phyloP scores from a whole-genome alignment of 352 stramenopile species.

The Pythium aristosporum region DNA sequence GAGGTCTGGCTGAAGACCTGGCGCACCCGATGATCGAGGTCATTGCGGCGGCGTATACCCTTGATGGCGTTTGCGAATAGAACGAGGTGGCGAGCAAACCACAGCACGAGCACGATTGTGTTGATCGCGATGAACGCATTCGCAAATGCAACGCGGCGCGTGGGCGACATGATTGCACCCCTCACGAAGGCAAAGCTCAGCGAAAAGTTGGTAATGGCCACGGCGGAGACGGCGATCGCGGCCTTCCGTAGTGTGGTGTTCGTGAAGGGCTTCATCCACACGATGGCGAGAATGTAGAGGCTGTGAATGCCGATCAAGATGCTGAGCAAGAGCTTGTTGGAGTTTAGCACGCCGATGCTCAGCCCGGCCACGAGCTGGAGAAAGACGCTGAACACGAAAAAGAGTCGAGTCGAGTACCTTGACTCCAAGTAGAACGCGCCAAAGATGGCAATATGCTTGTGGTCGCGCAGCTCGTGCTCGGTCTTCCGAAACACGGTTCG shows the following conservation, averaged over 20 bases:
- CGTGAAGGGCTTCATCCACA: slow-evolving; percentile 25
- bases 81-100: slow-evolving; percentile 28
- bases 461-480: slow-evolving; percentile 56
- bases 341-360: slow-evolving; percentile 49
- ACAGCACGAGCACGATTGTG: slow-evolving; percentile 26
- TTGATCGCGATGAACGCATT: slow-evolving; percentile 68
- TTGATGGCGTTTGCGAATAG: slow-evolving; percentile 42
- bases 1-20: neutral
- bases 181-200: slow-evolving; percentile 61
- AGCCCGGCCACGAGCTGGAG: slow-evolving; percentile 60
- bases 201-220: slow-evolving; percentile 62
- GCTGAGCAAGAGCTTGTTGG: slow-evolving; percentile 52
- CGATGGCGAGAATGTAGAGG: slow-evolving; percentile 44
- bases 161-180: slow-evolving; percentile 42
- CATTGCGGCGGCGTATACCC: neutral
- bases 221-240: slow-evolving; percentile 37
- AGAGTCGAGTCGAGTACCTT: slow-evolving; percentile 58
- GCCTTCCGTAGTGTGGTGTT: slow-evolving; percentile 45
- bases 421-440: slow-evolving; percentile 65
- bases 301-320: slow-evolving; percentile 51
- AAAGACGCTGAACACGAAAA: slow-evolving; percentile 55
- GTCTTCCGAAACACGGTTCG: slow-evolving; percentile 56
- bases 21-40: neutral
- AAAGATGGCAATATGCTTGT: slow-evolving; percentile 57
- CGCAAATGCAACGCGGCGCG: slow-evolving; percentile 35